Evolutionary conservation across 2,329 filamentous ascomycete species (phyloP), one percentile per base, ranked within the genome.

Genomic region (Acrodontium crateriforme): DNA sequence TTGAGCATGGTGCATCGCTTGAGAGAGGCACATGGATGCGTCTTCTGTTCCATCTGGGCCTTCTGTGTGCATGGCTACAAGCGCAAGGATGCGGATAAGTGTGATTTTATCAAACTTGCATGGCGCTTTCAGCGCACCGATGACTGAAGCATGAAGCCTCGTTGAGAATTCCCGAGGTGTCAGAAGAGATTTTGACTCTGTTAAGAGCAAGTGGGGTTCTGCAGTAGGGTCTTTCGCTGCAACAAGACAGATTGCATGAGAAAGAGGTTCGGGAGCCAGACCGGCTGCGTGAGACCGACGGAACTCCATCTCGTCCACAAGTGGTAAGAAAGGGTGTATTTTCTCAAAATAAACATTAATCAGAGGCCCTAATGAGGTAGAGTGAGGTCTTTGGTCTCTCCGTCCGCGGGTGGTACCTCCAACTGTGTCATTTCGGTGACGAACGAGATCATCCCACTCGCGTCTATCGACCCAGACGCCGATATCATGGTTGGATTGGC

Each of bases 1-100:
- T 32, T 64, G 60, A 3, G 57, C 59, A 35, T 64, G 59, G 25
- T 65, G 61, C 28, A 65, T 60, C 6, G 62, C 61, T 43, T 62
- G 58, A 0, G 55, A 54, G 4, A 64, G 45, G 28, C 58, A 54
- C 52, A 62, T 56, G 0, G 59, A 61, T 3, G 58, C 54, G 30
- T 60, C 56, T 34, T 62, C 59, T 3, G 56, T 55, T 11, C 59
- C 60, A 30, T 63, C 60, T 9, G 55, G 50, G 4, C 60, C 61
- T 45, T 65, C 60, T 27, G 50, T 54, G 35, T 65, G 58, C 2
- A 63, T 50, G 3, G 60, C 62, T 18, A 62, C 52, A 8, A 65
- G 39, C 10, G 61, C 58, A 17, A 62, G 44, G 11, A 58, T 55
- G 31, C 60, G 56, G 16, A 65, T 63, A 9, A 63, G 46, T 5